phyloP scores from a whole-genome alignment of 345 rosid species.

The Citrus cavaleriei region DNA sequence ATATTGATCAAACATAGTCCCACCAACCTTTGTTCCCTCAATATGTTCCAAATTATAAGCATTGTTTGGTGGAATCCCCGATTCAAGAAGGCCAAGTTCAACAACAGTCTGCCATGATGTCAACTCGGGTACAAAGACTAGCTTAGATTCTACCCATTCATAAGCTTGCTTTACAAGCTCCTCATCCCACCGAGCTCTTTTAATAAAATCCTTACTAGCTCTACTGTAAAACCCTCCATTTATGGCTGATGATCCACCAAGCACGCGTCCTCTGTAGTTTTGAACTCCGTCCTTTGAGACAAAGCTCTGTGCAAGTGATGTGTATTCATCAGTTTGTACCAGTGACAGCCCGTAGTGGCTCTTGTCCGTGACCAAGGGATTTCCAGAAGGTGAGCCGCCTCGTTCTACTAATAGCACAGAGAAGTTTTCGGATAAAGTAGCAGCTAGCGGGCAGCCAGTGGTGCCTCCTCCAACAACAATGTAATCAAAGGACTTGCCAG shows the following conservation, averaged over 20 bases:
- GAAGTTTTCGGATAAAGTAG: slow-evolving; percentile 58
- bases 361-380: slow-evolving; percentile 44
- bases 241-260: slow-evolving; percentile 69
- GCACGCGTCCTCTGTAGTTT: slow-evolving; percentile 56
- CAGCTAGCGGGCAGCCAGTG: slow-evolving; percentile 64
- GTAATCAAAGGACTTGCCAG: slow-evolving; percentile 72
- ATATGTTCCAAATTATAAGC: slow-evolving; percentile 65
- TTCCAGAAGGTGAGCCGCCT: slow-evolving; percentile 61
- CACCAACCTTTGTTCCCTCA: slow-evolving; percentile 75
- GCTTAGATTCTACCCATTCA: slow-evolving; percentile 67
- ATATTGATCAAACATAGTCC: slow-evolving; percentile 49
- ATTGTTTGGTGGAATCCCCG: slow-evolving; percentile 62
- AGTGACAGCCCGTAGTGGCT: slow-evolving; percentile 47
- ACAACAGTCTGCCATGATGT: slow-evolving; percentile 67
- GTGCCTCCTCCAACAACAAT: slow-evolving; percentile 73
- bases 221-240: slow-evolving; percentile 75
- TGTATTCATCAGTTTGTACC: slow-evolving; percentile 50
- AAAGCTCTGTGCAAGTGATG: slow-evolving; percentile 62
- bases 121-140: slow-evolving; percentile 51
- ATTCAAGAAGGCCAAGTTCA: slow-evolving; percentile 67
- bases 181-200: slow-evolving; percentile 55
- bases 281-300: slow-evolving; percentile 49
- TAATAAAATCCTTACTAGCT: slow-evolving; percentile 54
- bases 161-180: slow-evolving; percentile 56
- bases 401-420: slow-evolving; percentile 64